Evolutionary conservation across 495 filamentous ascomycete genomes (phyloP).

Genomic region (Penicillium arizonense): DNA sequence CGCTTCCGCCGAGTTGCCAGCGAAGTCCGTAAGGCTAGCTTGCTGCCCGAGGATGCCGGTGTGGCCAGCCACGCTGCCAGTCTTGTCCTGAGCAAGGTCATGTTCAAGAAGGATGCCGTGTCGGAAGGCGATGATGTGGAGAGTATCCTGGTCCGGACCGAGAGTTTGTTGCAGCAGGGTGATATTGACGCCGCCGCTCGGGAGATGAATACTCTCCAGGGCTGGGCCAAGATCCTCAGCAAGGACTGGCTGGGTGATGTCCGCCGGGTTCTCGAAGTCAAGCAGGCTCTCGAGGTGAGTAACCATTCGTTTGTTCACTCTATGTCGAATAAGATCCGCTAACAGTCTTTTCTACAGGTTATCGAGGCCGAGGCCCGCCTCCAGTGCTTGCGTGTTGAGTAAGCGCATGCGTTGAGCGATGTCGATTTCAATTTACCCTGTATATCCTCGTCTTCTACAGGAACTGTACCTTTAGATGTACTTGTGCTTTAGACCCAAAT

Average conservation of each 20-base stretch:
- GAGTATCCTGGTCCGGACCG: slow-evolving; percentile 83
- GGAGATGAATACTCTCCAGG: slow-evolving; percentile 88
- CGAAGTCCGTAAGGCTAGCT: slow-evolving; percentile 90
- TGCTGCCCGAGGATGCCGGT: slow-evolving; percentile 89
- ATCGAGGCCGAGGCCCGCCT: slow-evolving; percentile 51
- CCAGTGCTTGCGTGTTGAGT: slow-evolving; percentile 51
- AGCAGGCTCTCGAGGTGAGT: slow-evolving; percentile 91
- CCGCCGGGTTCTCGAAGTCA: slow-evolving; percentile 85
- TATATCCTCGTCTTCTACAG: slow-evolving; percentile 37
- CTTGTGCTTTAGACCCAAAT: slow-evolving; percentile 42
- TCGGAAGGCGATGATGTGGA: slow-evolving; percentile 90
- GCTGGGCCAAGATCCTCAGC: slow-evolving; percentile 92
- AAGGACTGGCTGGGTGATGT: slow-evolving; percentile 91
- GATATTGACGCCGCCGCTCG: slow-evolving; percentile 85
- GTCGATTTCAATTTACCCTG: slow-evolving; percentile 31
- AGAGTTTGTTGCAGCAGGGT: slow-evolving; percentile 86
- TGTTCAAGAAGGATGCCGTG: slow-evolving; percentile 91
- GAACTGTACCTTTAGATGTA: slow-evolving; percentile 48
- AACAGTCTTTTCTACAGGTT: slow-evolving; percentile 31
- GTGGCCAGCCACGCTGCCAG: slow-evolving; percentile 91
- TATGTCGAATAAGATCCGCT: slow-evolving; percentile 11
- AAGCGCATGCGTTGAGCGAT: slow-evolving; percentile 34
- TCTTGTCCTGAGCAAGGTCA: slow-evolving; percentile 80
- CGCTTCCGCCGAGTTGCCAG: slow-evolving; percentile 91
- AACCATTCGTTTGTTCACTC: neutral